These are phyloP conservation scores for Cadophora gregata DNA, from an alignment of 2,329 filamentous ascomycete genomes.

Conservation along the genomic window DNA sequence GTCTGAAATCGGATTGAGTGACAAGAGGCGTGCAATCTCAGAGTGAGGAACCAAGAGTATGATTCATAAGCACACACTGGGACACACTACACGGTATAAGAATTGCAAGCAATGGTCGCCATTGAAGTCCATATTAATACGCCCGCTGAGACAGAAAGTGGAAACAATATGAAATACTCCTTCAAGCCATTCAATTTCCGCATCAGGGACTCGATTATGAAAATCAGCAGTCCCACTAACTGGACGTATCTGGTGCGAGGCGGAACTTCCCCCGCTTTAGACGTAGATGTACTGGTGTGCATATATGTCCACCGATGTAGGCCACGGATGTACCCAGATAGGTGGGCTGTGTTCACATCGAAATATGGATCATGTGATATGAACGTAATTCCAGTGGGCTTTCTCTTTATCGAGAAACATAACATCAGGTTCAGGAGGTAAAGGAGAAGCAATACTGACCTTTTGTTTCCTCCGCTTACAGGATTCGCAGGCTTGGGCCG, in stretches of 20 bases:
- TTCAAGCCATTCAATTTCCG: not conserved
- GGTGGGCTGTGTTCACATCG: too few relatives aligned
- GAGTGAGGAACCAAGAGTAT: not conserved
- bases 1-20: not conserved
- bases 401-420: not conserved
- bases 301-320: not conserved
- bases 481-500: conserved; percentile 37
- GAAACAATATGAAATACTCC: not conserved
- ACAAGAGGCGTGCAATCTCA: not conserved
- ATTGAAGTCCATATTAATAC: not conserved
- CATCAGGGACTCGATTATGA: not conserved
- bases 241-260: not conserved
- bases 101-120: not conserved
- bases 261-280: too few relatives aligned
- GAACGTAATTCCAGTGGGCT: too few relatives aligned
- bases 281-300: not conserved
- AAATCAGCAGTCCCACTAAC: not conserved
- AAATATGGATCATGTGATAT: not conserved
- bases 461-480: conserved; percentile 41
- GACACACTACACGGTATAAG: not conserved
- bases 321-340: not conserved
- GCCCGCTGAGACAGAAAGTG: not conserved
- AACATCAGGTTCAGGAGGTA: not conserved
- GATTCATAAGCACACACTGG: not conserved
- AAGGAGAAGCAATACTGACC: conserved; percentile 26